Percentiles rank a stretch among this genome's conserved stretches.
Evolutionary conservation across 2,329 filamentous ascomycete genomes (phyloP).

Genomic region (Tolypocladium cylindrosporum): DNA sequence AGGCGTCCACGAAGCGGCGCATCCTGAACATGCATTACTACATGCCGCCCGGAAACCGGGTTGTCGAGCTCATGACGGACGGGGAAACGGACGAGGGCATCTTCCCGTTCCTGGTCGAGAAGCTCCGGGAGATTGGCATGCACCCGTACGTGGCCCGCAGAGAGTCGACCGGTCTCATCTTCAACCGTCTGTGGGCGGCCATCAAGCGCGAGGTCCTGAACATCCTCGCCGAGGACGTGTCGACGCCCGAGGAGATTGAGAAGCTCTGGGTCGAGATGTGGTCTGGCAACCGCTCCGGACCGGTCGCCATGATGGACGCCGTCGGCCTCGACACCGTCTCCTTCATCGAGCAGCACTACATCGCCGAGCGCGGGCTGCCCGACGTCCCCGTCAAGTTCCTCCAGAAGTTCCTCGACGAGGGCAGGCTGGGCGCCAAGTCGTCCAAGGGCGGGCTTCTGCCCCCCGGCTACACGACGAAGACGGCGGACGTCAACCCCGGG

Average conservation of each 20-base stretch:
- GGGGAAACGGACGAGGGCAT: constrained; percentile 31
- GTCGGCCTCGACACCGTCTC: constrained; percentile 43
- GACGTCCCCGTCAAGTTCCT: constrained; percentile 34
- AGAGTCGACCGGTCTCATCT: constrained; percentile 43
- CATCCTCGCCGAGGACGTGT: constrained; percentile 39
- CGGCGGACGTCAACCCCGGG: not conserved
- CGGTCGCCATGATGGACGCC: constrained; percentile 29
- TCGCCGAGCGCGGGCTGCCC: constrained; percentile 34
- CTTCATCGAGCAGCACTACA: constrained; percentile 43
- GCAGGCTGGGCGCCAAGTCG: constrained; percentile 35
- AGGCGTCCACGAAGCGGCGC: constrained; percentile 21
- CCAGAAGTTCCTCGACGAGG: constrained; percentile 31
- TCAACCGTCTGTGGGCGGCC: constrained; percentile 47
- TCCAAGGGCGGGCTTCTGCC: constrained; percentile 28
- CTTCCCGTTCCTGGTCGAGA: constrained; percentile 33
- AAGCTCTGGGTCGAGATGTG: constrained; percentile 33
- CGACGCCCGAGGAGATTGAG: constrained; percentile 38
- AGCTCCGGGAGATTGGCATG: constrained; percentile 27
- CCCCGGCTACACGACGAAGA: constrained; percentile 4
- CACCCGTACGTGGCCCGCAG: constrained; percentile 30
- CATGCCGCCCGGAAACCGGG: constrained; percentile 34
- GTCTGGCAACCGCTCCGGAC: constrained; percentile 7
- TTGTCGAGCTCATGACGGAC: constrained; percentile 44
- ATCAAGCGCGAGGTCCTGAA: constrained; percentile 41
- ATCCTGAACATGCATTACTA: constrained; percentile 42